Base-by-base conservation (phyloP, 83 land plant genomes). In the Picea engelmannii region DNA sequence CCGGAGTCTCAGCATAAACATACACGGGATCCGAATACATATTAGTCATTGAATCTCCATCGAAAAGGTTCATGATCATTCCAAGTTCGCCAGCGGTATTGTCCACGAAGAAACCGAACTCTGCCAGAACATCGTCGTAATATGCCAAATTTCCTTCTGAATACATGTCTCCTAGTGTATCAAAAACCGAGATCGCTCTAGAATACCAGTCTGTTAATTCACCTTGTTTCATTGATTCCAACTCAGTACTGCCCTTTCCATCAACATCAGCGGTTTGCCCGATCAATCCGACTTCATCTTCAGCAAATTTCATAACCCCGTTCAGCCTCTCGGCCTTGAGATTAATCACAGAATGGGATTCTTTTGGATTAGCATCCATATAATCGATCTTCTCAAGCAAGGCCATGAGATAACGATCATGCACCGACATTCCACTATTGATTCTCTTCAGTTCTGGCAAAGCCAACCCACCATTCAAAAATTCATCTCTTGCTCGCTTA, bases 401-500 rank as follows among this genome's bases (percentile, higher is more conserved):
- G 0, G 76, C 76, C 49, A 71, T 71, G 0, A 71, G 24, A 71
- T 71, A 44, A 20, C 23, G 18, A 42, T 71, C 76, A 20, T 71
- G 12, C 23, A 44, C 52, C 4, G 17, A 38, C 1, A 0, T 6
- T 44, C 7, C 49, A 44, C 49, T 44, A 20, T 42, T 71, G 23
- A 35, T 18, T 2, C 49, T 71, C 76, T 71, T 71, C 1, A 13
- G 23, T 7, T 71, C 49, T 13, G 76, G 76, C 11, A 71, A 71
- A n/a, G n/a, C 76, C 9, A 20, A 17, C 3, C 55, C 76, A n/a
- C 55, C 76, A n/a, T 20, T 38, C 76, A 52, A 71, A 42, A 18
- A 42, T 23, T 71, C 55, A 10, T 71, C 76, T 71, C 76, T 71
- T 4, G 49, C 76, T 42, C 76, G 24, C 76, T 71, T 71, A 18